Base-by-base conservation (phyloP, 768 basidiomycete species). In the Amanita rubescens region DNA sequence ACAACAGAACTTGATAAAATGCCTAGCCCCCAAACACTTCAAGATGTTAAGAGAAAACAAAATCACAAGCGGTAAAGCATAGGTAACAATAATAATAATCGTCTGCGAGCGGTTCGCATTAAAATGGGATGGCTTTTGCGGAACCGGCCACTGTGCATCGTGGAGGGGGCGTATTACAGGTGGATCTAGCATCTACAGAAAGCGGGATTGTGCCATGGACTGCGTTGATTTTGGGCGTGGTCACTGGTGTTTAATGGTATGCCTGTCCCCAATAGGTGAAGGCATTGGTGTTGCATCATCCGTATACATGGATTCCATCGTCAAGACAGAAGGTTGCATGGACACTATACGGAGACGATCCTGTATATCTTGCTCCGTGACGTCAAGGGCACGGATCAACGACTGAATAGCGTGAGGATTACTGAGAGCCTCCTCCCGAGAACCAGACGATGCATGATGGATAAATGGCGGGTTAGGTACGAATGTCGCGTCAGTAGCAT, bases 351-450 rank as follows among this genome's bases (percentile, higher is more conserved):
- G 72, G 59, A 83, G 64, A 30, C 79, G 69, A 50, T 71, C 72
- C 58, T 79, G 70, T 2, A 73, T 71, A 51, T 77, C 74, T 33
- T 74, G 71, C 42, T 73, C 70, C 1, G 75, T 63, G 2, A 75
- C 67, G 33, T 82, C 76, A 39, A 88, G 74, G n/a, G 81, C 85
- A 19, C 81, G 84, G 54, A 87, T 76, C 49, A 87, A 71, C n/a
- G 81, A 82, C 62, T 73, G 74, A 58, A 87, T 66, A 14, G 84
- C 83, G 42, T 73, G 76, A 49, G 80, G 74, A 45, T 73, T 78
- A 56, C 71, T 75, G 11, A 71, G 63, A n/a, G 64, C 63, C 14
- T 77, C 75, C 0, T 73, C 63, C 20, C 65, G 57, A 2, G 75
- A 75, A 6, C 61, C 58, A 6, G 65, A 63, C 1, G 66, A 50